Conservation (phyloP, 306 rosid species). For the Cicer cuneatum region DNA sequence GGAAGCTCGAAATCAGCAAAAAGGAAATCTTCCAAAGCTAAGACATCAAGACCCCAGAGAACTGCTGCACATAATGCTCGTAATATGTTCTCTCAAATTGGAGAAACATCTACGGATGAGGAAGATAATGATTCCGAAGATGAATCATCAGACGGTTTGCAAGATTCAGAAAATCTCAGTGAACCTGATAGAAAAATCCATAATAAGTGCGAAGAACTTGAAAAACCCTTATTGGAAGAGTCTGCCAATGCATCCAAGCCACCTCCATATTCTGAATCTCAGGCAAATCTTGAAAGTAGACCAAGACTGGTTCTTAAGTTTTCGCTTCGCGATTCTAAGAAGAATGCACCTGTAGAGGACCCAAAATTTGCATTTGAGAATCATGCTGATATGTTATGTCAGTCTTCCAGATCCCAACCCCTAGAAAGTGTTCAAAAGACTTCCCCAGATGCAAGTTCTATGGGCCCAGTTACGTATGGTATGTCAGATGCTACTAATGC, state of each 20-base stretch:
- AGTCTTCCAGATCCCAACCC: conserved; percentile 53
- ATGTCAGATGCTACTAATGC: conserved; percentile 39
- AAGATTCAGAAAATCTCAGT: conserved; percentile 53
- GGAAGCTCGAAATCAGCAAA: conserved; percentile 52
- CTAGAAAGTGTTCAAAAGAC: conserved; percentile 43
- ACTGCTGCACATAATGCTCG: conserved; percentile 81
- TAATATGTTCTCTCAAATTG: conserved; percentile 63
- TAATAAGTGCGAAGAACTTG: conserved; percentile 45
- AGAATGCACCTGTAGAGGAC: conserved; percentile 56
- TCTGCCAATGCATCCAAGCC: conserved; percentile 47
- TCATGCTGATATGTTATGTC: conserved; percentile 46
- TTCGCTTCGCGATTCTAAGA: conserved; percentile 67
- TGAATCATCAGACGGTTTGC: conserved; percentile 67
- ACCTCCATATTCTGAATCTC: conserved; percentile 56
- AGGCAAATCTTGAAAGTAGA: conserved; percentile 51
- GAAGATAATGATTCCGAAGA: conserved; percentile 64
- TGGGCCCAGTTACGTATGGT: conserved; percentile 44
- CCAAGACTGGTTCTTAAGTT: conserved; percentile 67
- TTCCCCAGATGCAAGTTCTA: conserved; percentile 36
- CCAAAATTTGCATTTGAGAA: conserved; percentile 42
- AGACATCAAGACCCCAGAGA: conserved; percentile 69
- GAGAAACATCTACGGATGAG: conserved; percentile 66
- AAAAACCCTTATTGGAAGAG: conserved; percentile 47
- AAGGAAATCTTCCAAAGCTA: conserved; percentile 64
- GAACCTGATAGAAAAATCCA: conserved; percentile 54